A percentile compares a stretch with the other conserved stretches of the same genome.
These are phyloP conservation scores for Skeletonema menzelii DNA, from an alignment of 108 stramenopile genomes.

Conservation along the genomic window DNA sequence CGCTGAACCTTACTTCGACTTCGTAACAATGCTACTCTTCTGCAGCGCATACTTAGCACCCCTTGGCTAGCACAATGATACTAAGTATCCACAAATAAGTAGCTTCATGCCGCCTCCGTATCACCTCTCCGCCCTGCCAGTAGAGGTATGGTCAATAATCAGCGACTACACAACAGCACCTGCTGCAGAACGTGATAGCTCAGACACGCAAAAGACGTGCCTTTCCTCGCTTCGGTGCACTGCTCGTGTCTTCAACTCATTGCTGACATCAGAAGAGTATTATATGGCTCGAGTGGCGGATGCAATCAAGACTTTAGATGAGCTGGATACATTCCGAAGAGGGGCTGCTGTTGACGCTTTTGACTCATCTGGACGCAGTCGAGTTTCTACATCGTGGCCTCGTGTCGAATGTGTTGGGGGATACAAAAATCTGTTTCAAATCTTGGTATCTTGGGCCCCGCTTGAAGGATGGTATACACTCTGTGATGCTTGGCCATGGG, in stretches of 20 bases:
- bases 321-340: neutral
- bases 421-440: neutral
- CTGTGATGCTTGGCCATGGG: neutral
- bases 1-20: too few relatives aligned
- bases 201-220: neutral
- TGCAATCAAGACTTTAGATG: neutral
- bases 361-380: neutral
- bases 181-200: neutral
- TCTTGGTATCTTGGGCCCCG: neutral
- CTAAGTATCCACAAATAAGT: too few relatives aligned
- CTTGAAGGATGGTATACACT: slow-evolving; percentile 1
- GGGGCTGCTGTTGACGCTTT: neutral
- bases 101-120: neutral
- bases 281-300: neutral
- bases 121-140: neutral
- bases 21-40: too few relatives aligned
- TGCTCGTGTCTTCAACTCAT: neutral
- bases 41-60: too few relatives aligned
- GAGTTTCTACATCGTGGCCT: neutral
- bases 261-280: neutral
- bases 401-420: neutral
- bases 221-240: neutral
- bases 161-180: neutral
- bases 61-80: too few relatives aligned
- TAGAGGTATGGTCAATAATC: neutral